These are phyloP conservation scores for Xylariaceae sp. DNA, from an alignment of 2,329 filamentous ascomycete species.

Conservation along the genomic window DNA sequence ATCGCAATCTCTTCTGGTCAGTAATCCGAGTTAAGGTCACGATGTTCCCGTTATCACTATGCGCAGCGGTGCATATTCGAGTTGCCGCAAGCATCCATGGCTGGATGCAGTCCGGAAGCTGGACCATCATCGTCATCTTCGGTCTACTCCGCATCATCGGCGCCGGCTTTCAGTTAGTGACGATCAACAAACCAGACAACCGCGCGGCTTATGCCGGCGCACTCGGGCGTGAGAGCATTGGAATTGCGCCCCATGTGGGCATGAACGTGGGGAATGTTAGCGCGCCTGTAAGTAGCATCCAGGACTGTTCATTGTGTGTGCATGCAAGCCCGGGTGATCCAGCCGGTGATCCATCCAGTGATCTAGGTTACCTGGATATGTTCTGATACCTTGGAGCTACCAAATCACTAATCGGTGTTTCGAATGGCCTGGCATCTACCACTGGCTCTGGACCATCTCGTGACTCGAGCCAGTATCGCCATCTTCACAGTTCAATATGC, in stretches of 20 bases:
- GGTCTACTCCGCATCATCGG: slow-evolving; percentile 3
- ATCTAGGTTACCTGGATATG: too few relatives aligned
- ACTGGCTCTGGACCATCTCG: background rate
- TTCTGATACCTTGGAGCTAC: too few relatives aligned
- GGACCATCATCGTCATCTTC: slow-evolving; percentile 4
- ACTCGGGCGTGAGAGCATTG: slow-evolving; percentile 2
- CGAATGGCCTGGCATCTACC: background rate
- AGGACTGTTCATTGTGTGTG: background rate
- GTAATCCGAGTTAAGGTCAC: too few relatives aligned
- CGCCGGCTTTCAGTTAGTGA: slow-evolving; percentile 1
- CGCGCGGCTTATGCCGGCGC: slow-evolving; percentile 1
- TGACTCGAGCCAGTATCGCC: background rate
- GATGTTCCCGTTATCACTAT: too few relatives aligned
- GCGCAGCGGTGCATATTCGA: too few relatives aligned
- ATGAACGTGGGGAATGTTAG: slow-evolving; percentile 3
- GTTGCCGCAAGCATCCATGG: too few relatives aligned
- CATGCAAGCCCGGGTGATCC: too few relatives aligned
- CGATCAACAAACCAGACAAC: slow-evolving; percentile 1
- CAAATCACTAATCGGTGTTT: too few relatives aligned
- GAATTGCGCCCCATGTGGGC: slow-evolving; percentile 2
- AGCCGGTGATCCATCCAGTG: too few relatives aligned
- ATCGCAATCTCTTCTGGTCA: too few relatives aligned
- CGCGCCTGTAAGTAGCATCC: slow-evolving; percentile 2
- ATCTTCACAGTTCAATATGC: slow-evolving; percentile 1
- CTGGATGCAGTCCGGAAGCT: slow-evolving; percentile 1